phyloP scores from a whole-genome alignment of 345 rosid genomes.

The Bruguiera parviflora region DNA sequence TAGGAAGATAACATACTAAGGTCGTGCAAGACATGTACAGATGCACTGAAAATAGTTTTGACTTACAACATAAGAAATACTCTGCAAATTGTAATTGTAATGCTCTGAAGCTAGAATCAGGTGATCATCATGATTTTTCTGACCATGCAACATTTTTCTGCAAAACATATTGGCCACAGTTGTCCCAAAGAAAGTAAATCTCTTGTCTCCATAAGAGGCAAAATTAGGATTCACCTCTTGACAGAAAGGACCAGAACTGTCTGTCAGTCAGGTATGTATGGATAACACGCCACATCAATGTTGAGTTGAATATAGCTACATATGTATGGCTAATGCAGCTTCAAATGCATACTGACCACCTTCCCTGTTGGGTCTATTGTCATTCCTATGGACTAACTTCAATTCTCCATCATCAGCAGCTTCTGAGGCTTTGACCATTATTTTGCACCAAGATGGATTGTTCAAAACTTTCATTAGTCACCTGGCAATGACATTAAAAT shows the following conservation, averaged over 20 bases:
- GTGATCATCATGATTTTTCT: slow-evolving; percentile 7
- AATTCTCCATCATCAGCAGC: slow-evolving; percentile 19
- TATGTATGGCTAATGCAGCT: not conserved
- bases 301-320: not conserved
- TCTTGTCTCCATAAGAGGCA: slow-evolving; percentile 1
- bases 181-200: not conserved
- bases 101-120: slow-evolving; percentile 13
- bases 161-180: not conserved
- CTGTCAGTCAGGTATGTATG: slow-evolving; percentile 8
- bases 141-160: not conserved
- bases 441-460: slow-evolving; percentile 29
- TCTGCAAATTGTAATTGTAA: slow-evolving; percentile 10
- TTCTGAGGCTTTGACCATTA: slow-evolving; percentile 21
- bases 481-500: slow-evolving; percentile 26
- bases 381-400: slow-evolving; percentile 22
- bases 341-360: slow-evolving; percentile 14
- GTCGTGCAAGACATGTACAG: slow-evolving; percentile 22
- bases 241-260: slow-evolving; percentile 6
- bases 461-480: slow-evolving; percentile 22
- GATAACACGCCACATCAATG: not conserved
- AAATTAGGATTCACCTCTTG: slow-evolving; percentile 6
- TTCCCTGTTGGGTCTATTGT: slow-evolving; percentile 14
- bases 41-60: slow-evolving; percentile 18
- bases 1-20: slow-evolving; percentile 12
- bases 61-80: slow-evolving; percentile 26